A percentile compares a stretch with the other conserved stretches of the same genome.
Evolutionary conservation across 164 flowering plant species (phyloP).

Genomic region (Stephania cephalantha): DNA sequence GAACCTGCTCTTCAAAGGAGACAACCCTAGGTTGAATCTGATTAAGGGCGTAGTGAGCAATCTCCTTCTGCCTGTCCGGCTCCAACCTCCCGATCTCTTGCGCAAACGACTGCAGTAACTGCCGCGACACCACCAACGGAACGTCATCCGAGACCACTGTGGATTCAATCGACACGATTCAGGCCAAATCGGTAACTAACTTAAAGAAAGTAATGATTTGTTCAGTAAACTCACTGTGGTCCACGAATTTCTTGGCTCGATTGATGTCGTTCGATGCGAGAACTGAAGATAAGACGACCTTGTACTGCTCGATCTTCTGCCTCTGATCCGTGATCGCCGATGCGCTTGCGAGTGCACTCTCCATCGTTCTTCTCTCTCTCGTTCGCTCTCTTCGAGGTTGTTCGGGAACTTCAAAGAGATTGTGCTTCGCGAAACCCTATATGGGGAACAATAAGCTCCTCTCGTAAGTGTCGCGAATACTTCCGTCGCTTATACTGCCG

Average conservation of each 20-base stretch:
- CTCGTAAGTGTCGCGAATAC: too few relatives aligned
- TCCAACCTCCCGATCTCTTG: constrained; percentile 71
- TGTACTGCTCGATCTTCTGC: constrained; percentile 94
- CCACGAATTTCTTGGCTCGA: constrained; percentile 71
- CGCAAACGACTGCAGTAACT: constrained; percentile 78
- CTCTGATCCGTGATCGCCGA: constrained; percentile 75
- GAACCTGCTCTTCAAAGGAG: constrained; percentile 95
- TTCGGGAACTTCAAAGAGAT: too few relatives aligned
- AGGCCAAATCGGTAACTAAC: not conserved
- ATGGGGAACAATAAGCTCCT: too few relatives aligned
- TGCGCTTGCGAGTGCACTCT: constrained; percentile 68
- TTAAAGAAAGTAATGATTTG: too few relatives aligned
- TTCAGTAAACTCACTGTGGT: constrained; percentile 49
- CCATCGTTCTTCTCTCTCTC: constrained; percentile 35
- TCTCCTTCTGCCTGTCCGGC: constrained; percentile 80
- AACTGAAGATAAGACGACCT: constrained; percentile 67
- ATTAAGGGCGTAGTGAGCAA: constrained; percentile 72
- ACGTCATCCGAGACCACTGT: constrained; percentile 90
- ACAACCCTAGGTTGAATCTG: constrained; percentile 97
- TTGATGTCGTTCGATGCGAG: constrained; percentile 58
- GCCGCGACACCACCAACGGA: constrained; percentile 93
- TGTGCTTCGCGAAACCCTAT: too few relatives aligned
- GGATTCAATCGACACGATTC: not conserved
- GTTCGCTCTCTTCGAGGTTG: not conserved
- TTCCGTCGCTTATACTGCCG: too few relatives aligned